phyloP scores from a whole-genome alignment of 2,329 filamentous ascomycete genomes.

The Proliferodiscus dingleyae region DNA sequence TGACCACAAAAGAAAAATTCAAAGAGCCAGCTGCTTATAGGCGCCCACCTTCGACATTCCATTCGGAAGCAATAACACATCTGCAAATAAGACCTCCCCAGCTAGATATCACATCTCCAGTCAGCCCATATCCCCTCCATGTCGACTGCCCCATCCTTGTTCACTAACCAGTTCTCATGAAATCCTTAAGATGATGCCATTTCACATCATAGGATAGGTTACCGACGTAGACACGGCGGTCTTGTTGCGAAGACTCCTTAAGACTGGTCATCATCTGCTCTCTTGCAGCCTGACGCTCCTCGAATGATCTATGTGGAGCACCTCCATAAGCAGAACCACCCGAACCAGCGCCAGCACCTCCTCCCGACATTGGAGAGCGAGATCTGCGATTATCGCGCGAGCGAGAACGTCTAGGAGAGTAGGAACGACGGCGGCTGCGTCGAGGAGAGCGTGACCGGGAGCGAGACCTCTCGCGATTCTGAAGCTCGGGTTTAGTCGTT shows the following conservation, averaged over 20 bases:
- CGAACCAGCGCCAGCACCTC: conserved; percentile 62
- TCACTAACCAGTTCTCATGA: conserved; percentile 95
- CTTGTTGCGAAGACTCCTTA: conserved; percentile 92
- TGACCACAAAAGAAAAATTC: conserved; percentile 50
- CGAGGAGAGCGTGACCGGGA: conserved; percentile 74
- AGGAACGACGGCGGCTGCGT: conserved; percentile 61
- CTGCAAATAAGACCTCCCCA: conserved; percentile 98
- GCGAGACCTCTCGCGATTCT: conserved; percentile 69
- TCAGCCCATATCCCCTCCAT: conserved; percentile 37
- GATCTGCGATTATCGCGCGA: conserved; percentile 65
- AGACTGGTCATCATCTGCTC: conserved; percentile 96
- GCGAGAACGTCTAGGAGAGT: conserved; percentile 56
- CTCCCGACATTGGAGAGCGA: conserved; percentile 80
- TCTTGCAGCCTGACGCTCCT: conserved; percentile 77
- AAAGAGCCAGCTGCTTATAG: conserved; percentile 81
- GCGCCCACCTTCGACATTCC: conserved; percentile 99
- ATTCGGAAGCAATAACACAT: conserved; percentile 98
- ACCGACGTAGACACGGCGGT: conserved; percentile 98
- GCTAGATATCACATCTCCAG: conserved; percentile 50
- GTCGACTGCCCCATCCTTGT: conserved; percentile 13
- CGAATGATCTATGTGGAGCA: conserved; percentile 69
- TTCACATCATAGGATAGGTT: conserved; percentile 99
- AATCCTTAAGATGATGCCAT: conserved; percentile 99
- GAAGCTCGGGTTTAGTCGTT: conserved; percentile 44
- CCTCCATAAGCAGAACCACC: conserved; percentile 61